Percentiles rank a stretch among this genome's conserved stretches.
Evolutionary conservation across 257 asterid species (phyloP).

Genomic region (Phtheirospermum japonicum): DNA sequence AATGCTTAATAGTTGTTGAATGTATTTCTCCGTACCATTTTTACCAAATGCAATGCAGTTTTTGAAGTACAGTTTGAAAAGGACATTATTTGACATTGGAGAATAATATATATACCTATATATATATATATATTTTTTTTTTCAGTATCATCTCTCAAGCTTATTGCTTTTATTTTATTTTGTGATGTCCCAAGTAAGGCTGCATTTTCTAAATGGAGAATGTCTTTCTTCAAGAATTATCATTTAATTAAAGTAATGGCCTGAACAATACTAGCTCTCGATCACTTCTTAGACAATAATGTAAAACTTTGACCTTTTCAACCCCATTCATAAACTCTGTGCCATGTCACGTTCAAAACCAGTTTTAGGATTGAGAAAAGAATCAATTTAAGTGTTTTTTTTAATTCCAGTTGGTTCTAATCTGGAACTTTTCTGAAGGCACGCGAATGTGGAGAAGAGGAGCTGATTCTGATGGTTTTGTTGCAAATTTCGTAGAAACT

Average conservation of each 20-base stretch:
- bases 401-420: conserved; percentile 20
- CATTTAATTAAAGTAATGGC: neutral
- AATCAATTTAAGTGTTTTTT: conserved; percentile 16
- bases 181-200: conserved; percentile 12
- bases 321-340: neutral
- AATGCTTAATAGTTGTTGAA: conserved; percentile 16
- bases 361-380: neutral
- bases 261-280: neutral
- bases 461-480: conserved; percentile 98
- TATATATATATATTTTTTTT: no score
- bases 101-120: neutral
- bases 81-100: conserved; percentile 12
- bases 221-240: neutral
- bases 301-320: neutral
- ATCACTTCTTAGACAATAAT: conserved; percentile 15
- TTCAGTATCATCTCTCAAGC: conserved; percentile 16
- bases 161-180: neutral
- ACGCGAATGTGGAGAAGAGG: conserved; percentile 99
- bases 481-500: conserved; percentile 96
- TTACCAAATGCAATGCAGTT: conserved; percentile 1
- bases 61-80: conserved; percentile 13
- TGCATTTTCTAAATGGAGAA: conserved; percentile 1
- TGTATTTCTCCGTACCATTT: conserved; percentile 7
- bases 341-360: no score
- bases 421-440: conserved; percentile 46